phyloP scores from a whole-genome alignment of 73 alveolate genomes.

The Blepharisma japonicum region DNA sequence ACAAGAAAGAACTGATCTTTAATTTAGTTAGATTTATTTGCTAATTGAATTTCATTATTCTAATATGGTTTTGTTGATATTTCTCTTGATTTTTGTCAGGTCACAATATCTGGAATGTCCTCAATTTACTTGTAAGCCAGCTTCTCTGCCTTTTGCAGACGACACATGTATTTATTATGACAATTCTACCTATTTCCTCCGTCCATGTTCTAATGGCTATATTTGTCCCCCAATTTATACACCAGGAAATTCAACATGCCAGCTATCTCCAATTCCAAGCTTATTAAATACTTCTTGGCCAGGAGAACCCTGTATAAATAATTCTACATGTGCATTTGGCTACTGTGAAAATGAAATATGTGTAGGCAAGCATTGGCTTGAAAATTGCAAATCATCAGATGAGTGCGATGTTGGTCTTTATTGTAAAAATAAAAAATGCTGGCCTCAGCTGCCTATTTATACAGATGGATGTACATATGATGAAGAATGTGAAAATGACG shows the following conservation, averaged over 20 bases:
- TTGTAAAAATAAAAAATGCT: neutral
- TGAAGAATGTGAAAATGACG: constrained; percentile 6
- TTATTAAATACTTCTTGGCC: neutral
- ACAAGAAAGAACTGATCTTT: too few relatives aligned
- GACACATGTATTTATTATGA: neutral
- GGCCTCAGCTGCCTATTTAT: neutral
- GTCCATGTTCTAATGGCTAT: neutral
- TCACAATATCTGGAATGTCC: neutral
- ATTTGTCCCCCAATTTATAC: neutral
- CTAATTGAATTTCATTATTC: too few relatives aligned
- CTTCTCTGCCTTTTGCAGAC: neutral
- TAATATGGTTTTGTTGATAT: too few relatives aligned
- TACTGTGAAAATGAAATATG: neutral
- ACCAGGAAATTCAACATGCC: constrained; percentile 4
- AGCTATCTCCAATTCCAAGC: neutral
- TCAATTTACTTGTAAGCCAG: constrained; percentile 1
- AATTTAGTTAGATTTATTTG: too few relatives aligned
- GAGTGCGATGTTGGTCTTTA: constrained; percentile 25
- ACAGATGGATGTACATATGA: neutral
- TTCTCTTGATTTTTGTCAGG: too few relatives aligned
- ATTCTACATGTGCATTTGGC: neutral
- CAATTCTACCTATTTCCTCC: neutral
- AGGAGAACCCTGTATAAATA: neutral
- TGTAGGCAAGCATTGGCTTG: constrained; percentile 11
- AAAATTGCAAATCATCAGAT: neutral